Evolutionary conservation across 805 yeast genomes (phyloP).

Genomic region (Candida tallmaniae): DNA sequence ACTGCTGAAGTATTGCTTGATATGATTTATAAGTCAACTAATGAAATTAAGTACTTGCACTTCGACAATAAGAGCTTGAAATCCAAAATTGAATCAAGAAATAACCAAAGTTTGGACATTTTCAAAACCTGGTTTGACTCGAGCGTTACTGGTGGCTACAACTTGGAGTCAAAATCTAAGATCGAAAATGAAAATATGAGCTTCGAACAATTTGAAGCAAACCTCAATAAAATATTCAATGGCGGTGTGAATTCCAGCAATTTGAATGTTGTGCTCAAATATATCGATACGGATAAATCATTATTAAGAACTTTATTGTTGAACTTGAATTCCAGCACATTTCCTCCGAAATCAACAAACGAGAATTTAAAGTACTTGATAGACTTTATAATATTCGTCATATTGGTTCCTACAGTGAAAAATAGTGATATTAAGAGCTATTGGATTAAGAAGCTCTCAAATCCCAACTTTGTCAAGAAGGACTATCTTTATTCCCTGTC

Average conservation of each 20-base stretch:
- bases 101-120: not conserved
- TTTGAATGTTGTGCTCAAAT: slow-evolving; percentile 6
- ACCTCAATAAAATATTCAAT: slow-evolving; percentile 10
- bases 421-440: slow-evolving; percentile 15
- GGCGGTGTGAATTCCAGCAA: slow-evolving; percentile 4
- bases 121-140: no score
- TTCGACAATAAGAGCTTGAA: slow-evolving; percentile 1
- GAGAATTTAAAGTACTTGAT: slow-evolving; percentile 24
- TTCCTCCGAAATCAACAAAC: slow-evolving; percentile 13
- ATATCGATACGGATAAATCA: slow-evolving; percentile 1
- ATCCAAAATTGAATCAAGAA: not conserved
- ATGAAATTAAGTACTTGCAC: not conserved
- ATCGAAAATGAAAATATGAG: slow-evolving; percentile 1
- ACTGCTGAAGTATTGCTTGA: slow-evolving; percentile 18
- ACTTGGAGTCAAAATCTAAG: not conserved
- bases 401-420: slow-evolving; percentile 15
- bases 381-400: slow-evolving; percentile 17
- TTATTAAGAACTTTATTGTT: slow-evolving; percentile 3
- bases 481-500: not conserved
- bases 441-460: slow-evolving; percentile 18
- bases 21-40: slow-evolving; percentile 14
- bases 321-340: slow-evolving; percentile 4
- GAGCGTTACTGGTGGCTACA: no score
- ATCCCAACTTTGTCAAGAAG: not conserved
- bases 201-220: slow-evolving; percentile 10